Conservation (phyloP, 202 grass and related monocot genomes). For the Zizania palustris region DNA sequence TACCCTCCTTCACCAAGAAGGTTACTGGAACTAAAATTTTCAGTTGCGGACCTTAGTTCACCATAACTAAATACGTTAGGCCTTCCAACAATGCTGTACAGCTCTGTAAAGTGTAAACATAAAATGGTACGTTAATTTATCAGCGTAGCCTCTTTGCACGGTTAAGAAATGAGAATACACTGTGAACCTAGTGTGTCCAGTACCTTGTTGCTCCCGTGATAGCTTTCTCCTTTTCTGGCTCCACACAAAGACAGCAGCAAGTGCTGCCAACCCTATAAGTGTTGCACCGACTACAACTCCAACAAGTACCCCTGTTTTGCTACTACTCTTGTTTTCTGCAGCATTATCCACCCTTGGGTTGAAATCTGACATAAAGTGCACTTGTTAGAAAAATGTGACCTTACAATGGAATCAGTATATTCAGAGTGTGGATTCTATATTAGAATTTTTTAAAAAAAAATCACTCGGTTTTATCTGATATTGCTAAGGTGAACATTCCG, state of each 20-base stretch:
- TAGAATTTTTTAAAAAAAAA: too few relatives aligned
- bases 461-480: too few relatives aligned
- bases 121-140: constrained; percentile 25
- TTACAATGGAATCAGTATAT: too few relatives aligned
- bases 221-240: constrained; percentile 54
- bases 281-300: constrained; percentile 56
- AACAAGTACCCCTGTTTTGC: constrained; percentile 56
- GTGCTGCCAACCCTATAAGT: constrained; percentile 53
- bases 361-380: too few relatives aligned
- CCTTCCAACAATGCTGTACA: constrained; percentile 60
- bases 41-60: constrained; percentile 71
- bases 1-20: constrained; percentile 86
- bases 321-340: constrained; percentile 38
- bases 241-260: constrained; percentile 54
- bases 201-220: constrained; percentile 69
- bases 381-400: too few relatives aligned
- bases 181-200: neutral
- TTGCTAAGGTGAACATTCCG: too few relatives aligned
- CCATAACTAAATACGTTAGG: constrained; percentile 65
- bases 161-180: neutral
- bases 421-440: too few relatives aligned
- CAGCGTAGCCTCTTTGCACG: neutral
- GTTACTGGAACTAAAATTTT: constrained; percentile 74
- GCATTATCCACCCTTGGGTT: too few relatives aligned
- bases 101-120: constrained; percentile 52